Conservation (phyloP, 306 rosid species). For the Sicyos baderoa region DNA sequence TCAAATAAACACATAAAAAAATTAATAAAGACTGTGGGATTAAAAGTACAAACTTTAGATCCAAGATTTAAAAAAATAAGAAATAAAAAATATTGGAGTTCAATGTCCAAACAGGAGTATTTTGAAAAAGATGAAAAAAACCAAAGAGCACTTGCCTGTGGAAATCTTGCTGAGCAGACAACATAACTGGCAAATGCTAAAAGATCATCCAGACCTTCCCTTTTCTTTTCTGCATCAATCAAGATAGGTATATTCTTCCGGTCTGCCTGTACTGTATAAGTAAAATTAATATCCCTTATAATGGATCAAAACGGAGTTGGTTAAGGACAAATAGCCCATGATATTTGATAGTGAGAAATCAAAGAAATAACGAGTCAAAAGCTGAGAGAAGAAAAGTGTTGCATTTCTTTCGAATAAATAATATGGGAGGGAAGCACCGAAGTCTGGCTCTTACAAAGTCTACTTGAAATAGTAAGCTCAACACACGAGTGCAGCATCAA, state of each 20-base stretch:
- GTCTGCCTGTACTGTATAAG: slow-evolving; percentile 52
- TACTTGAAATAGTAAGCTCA: background rate
- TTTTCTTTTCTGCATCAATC: slow-evolving; percentile 65
- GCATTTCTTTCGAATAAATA: background rate
- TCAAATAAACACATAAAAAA: background rate
- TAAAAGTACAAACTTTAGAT: background rate
- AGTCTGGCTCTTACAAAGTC: background rate
- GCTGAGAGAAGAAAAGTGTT: background rate
- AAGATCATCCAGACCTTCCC: slow-evolving; percentile 80
- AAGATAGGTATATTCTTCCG: slow-evolving; percentile 55
- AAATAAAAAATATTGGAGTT: no score
- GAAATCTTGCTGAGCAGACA: slow-evolving; percentile 69
- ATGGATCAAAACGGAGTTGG: background rate
- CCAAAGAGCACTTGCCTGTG: slow-evolving; percentile 52
- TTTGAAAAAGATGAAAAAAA: background rate
- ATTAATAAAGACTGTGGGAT: background rate
- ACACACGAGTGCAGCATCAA: slow-evolving; percentile 17
- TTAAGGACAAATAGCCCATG: background rate
- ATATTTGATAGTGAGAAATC: background rate
- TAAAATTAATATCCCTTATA: slow-evolving; percentile 19
- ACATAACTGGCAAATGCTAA: slow-evolving; percentile 57
- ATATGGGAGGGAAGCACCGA: background rate
- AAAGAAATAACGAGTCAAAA: background rate
- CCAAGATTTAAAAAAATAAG: no score
- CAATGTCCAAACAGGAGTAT: background rate